These are phyloP conservation scores for Ceratocystis smalleyi DNA, from an alignment of 2,329 filamentous ascomycete species.

Conservation along the genomic window DNA sequence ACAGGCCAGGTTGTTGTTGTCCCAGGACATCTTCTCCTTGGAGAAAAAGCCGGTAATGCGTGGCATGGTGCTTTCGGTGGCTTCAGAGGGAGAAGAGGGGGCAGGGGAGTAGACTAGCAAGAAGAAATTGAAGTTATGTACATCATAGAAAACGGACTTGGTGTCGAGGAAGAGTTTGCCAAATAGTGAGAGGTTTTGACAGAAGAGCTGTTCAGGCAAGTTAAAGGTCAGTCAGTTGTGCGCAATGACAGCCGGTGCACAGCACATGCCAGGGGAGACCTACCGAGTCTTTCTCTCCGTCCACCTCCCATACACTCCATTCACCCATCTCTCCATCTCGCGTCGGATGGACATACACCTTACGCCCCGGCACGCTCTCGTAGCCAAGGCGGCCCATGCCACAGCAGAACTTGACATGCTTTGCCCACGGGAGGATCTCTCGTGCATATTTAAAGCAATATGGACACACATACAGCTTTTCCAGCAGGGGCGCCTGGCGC, in stretches of 20 bases:
- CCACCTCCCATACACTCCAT: constrained; percentile 82
- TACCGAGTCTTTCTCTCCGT: constrained; percentile 69
- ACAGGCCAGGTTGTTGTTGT: constrained; percentile 93
- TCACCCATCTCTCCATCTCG: constrained; percentile 46
- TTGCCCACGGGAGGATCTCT: constrained; percentile 42
- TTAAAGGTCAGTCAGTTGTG: constrained; percentile 10
- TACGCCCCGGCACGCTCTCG: constrained; percentile 44
- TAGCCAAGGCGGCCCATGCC: constrained; percentile 18
- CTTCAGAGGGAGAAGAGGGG: constrained; percentile 9
- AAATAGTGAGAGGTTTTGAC: constrained; percentile 89
- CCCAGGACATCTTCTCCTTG: constrained; percentile 98
- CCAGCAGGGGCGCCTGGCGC: constrained; percentile 34
- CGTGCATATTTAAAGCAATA: constrained; percentile 87
- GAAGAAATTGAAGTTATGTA: constrained; percentile 87
- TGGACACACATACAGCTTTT: constrained; percentile 70
- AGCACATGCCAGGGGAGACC: background rate
- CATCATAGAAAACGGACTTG: constrained; percentile 96
- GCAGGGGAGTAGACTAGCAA: constrained; percentile 61
- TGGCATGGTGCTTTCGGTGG: constrained; percentile 18
- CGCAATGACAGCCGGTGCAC: background rate
- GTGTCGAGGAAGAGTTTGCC: constrained; percentile 96
- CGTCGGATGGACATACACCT: constrained; percentile 54
- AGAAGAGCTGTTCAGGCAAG: constrained; percentile 47
- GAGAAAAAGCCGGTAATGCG: constrained; percentile 89
- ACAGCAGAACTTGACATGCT: constrained; percentile 41